phyloP scores from a whole-genome alignment of 805 yeast genomes.

The Wickerhamiella slavikovae region DNA sequence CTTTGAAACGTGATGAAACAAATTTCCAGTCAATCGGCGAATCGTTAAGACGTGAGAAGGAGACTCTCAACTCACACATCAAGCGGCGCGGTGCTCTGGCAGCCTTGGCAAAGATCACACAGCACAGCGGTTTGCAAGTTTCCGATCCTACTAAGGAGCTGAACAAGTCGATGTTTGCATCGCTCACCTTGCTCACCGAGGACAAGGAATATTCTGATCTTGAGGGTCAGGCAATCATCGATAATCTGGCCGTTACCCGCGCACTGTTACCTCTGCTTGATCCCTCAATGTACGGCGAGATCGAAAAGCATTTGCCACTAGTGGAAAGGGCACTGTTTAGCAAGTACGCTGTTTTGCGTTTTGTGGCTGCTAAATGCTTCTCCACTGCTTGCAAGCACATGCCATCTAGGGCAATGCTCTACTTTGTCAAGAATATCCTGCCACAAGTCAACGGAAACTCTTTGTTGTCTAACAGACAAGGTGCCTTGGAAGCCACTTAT shows the following conservation, averaged over 20 bases:
- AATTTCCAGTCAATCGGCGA: conserved; percentile 38
- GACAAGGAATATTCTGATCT: conserved; percentile 18
- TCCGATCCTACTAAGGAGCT: conserved; percentile 50
- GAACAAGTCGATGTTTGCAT: conserved; percentile 40
- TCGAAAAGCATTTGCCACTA: conserved; percentile 26
- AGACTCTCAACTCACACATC: conserved; percentile 32
- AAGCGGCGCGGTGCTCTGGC: conserved; percentile 71
- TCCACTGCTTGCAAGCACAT: conserved; percentile 54
- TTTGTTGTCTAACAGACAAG: conserved; percentile 57
- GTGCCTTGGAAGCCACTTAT: conserved; percentile 79
- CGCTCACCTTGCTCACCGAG: conserved; percentile 23
- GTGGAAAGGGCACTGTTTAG: conserved; percentile 38
- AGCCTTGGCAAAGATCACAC: conserved; percentile 41
- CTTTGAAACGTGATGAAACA: conserved; percentile 33
- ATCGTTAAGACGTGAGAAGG: conserved; percentile 31
- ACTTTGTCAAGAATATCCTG: conserved; percentile 52
- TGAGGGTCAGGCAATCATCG: conserved; percentile 48
- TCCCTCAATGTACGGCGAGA: conserved; percentile 23
- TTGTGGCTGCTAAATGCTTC: conserved; percentile 75
- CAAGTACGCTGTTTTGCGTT: conserved; percentile 63
- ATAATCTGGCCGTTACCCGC: conserved; percentile 63
- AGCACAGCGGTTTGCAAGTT: conserved; percentile 29
- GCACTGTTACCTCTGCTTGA: conserved; percentile 49
- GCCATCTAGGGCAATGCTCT: conserved; percentile 55
- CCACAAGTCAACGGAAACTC: conserved; percentile 69